Percentiles rank a stretch among this genome's conserved stretches.
Conservation (phyloP, 768 basidiomycete species). For the Amanita inopinata region DNA sequence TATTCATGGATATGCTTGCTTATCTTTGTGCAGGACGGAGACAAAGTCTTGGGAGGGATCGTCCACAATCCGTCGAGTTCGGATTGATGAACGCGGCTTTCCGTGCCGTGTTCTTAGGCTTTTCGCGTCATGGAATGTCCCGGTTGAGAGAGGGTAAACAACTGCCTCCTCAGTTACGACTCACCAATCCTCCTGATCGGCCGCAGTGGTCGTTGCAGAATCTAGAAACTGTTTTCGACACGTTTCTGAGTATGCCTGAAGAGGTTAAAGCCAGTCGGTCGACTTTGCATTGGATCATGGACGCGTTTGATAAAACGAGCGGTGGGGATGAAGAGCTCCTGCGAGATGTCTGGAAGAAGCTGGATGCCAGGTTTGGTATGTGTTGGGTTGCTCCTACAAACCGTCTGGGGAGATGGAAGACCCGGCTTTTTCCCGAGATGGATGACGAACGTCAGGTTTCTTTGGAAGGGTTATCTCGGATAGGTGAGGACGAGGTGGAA, state of each 20-base stretch:
- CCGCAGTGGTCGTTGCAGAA: slow-evolving; percentile 49
- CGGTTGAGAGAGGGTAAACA: slow-evolving; percentile 9
- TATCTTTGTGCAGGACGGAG: slow-evolving; percentile 28
- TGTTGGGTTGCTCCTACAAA: slow-evolving; percentile 32
- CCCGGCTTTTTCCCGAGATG: slow-evolving; percentile 24
- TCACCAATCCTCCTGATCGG: slow-evolving; percentile 10
- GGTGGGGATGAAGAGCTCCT: slow-evolving; percentile 38
- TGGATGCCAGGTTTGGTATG: slow-evolving; percentile 46
- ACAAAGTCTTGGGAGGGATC: slow-evolving; percentile 15
- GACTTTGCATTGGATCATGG: slow-evolving; percentile 57
- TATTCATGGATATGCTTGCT: slow-evolving; percentile 62
- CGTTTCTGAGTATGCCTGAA: slow-evolving; percentile 50
- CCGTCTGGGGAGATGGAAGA: slow-evolving; percentile 32
- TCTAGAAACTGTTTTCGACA: slow-evolving; percentile 47
- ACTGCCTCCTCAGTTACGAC: neutral
- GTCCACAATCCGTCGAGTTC: slow-evolving; percentile 17
- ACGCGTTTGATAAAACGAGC: slow-evolving; percentile 55
- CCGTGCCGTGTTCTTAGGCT: slow-evolving; percentile 69
- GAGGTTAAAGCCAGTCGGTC: slow-evolving; percentile 32
- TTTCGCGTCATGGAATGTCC: slow-evolving; percentile 45
- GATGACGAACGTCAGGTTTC: neutral
- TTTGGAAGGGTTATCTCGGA: neutral
- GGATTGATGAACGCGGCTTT: slow-evolving; percentile 38
- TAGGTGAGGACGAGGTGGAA: neutral
- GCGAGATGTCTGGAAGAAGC: slow-evolving; percentile 42